Evolutionary conservation across 352 stramenopile species (phyloP), one percentile per base, ranked within the genome.

Genomic region (Phytophthora pisi): DNA sequence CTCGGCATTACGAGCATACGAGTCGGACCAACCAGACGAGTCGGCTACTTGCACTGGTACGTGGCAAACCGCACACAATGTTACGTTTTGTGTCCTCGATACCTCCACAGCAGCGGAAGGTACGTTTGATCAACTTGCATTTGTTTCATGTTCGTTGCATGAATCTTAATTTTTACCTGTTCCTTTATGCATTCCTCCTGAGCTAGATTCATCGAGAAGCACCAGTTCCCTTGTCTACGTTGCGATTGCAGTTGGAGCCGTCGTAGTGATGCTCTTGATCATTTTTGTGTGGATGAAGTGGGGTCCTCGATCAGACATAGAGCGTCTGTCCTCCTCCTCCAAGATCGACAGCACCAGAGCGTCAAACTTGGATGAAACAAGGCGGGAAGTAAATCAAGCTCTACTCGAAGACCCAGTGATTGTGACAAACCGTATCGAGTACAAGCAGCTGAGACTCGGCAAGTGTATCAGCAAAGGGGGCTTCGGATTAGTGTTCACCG

Each of bases 381-480:
- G 43, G 13, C 51, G 52, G 2, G 51, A 71, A 61, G 67, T 71
- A 9, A 51, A 67, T 28, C 43, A n/a, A 5, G 45, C 16, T 38
- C 51, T 77, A 2, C 53, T 75, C 9, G 49, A 75, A 16, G 70
- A 78, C 20, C 70, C 66, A 2, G 66, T 72, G 9, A 55, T 78
- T 11, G 59, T 84, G 46, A 79, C 74, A 9, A 75, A 84, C 53
- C 66, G 70, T 23, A 78, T 78, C 52, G 42, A 78, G 20, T 75
- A 75, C 30, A 75, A 66, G 16, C 64, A 75, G 9, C 8, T 78
- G 11, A 57, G 49, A 49, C 31, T 78, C 40, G 66, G 66, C 24
- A 75, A 72, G 34, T 78, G 70, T 31, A 63, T 78, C 52, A 78
- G 66, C 34, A 69, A 70, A 46, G 70, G 70, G 24, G 70, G 66